Base-by-base conservation (phyloP, 2,329 filamentous ascomycete species). In the Stagonosporopsis tanaceti region DNA sequence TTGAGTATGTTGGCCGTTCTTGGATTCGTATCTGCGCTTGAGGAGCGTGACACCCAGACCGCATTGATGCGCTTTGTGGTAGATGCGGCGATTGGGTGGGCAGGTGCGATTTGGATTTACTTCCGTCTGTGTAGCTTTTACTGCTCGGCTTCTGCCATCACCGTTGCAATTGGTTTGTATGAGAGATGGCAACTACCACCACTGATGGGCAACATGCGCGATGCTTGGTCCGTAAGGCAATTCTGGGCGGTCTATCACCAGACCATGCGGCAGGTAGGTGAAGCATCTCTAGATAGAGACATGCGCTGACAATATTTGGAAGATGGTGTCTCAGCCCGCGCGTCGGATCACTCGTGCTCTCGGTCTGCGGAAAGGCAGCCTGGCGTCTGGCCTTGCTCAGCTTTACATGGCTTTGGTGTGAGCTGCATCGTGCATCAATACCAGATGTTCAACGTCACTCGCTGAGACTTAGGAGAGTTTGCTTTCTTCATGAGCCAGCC, bases 401-500 rank as follows among this genome's bases (percentile, higher is more conserved):
- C 24, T 48, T 2, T 48, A 30, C 17, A 1, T 48, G 1, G 25
- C 35, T 0, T 48, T n/a, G 35, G 35, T 4, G 8, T 48, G 1
- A 48, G 46, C 20, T 28, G 22, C 12, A 6, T 48, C 8, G 46
- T 48, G 25, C 46, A 48, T 22, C 46, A 48, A 17, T 48, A 28
- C 4, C 35, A 48, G 46, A 48, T 48, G 46, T 48, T 48, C 35
- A 48, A 48, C 14, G 46, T 48, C 15, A 48, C 35, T 2, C 24
- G 46, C 4, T 25, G 25, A 30, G 46, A 48, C 12, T 12, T 40
- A 25, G 46, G 46, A 1, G 46, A 48, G 11, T 48, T 48, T 22
- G 35, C 35, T 2, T 48, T 48, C 12, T 48, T 48, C 37, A 48
- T 48, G 35, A 48, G 46, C n/a, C 46, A 48, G 25, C 46, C 46